Conservation (phyloP, 2,329 filamentous ascomycete species). For the Sclerotinia borealis region DNA sequence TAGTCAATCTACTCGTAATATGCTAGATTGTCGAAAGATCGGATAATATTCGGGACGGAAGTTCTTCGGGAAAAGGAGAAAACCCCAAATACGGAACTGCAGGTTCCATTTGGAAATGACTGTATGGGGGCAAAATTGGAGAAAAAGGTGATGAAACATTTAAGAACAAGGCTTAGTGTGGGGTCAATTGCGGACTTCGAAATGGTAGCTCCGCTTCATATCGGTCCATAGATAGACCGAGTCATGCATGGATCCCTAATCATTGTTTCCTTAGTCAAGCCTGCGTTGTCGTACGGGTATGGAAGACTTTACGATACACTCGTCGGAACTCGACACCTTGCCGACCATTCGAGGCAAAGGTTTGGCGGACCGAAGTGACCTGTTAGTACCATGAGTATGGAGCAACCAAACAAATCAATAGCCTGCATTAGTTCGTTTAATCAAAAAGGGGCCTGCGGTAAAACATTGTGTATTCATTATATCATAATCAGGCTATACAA, state of each 20-base stretch:
- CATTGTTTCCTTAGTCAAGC: neutral
- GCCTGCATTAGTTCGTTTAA: neutral
- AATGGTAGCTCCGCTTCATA: neutral
- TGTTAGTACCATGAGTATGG: too few species aligned
- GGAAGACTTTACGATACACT: neutral
- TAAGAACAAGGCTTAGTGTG: neutral
- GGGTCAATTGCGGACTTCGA: neutral
- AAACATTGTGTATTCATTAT: constrained; percentile 9
- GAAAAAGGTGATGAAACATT: too few species aligned
- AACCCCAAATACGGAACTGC: neutral
- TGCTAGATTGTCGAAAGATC: too few species aligned
- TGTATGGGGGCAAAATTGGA: too few species aligned
- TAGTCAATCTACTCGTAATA: too few species aligned
- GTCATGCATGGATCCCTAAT: neutral
- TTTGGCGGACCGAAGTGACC: neutral
- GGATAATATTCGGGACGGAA: constrained; percentile 1
- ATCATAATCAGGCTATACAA: constrained; percentile 1
- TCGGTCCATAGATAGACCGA: neutral
- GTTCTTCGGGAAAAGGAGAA: neutral
- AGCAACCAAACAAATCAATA: neutral
- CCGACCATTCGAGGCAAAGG: neutral
- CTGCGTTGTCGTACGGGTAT: neutral
- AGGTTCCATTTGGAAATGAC: neutral
- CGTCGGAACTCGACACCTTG: neutral
- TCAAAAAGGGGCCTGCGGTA: neutral